Evolutionary conservation across 2,329 filamentous ascomycete species (phyloP), one percentile per base, ranked within the genome.

Genomic region (Trichophyton mentagrophytes): DNA sequence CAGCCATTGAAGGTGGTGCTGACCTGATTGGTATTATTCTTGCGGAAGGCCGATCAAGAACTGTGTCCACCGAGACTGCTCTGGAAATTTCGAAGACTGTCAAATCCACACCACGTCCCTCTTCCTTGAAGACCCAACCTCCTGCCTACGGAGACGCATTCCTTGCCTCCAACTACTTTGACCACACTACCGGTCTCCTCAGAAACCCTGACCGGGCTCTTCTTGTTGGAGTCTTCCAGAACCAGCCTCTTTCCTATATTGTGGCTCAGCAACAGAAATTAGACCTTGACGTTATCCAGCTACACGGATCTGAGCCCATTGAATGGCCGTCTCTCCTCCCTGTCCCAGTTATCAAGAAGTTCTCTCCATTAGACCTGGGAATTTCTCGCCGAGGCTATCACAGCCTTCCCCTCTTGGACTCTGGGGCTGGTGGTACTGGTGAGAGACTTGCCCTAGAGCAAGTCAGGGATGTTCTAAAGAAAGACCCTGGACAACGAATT

Each of bases 1-100:
- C 85, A 64, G 93, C 93, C 15, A 84, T 95, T 55, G 85, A 91
- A 69, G 86, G 90, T 44, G 91, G 91, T 27, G 93, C 93, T 36
- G 91, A 99, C 73, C 79, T 96, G 66, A 84, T 99, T 58, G 93
- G 93, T 64, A 95, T 99, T 68, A 96, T 96, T 61, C 78, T 96
- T 11, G 93, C 93, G 5, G 84, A 88, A 38, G 86, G 88, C 4
- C 83, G 88, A 17, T 90, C 87, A 70, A 86, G 95, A 60, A 88
- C 83, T 67, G 89, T 97, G 17, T 82, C 85, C 1, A 84, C 88
- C 65, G 87, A 95, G 62, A 85, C 85, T 22, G 93, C 90, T 3
- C 75, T 88, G 58, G 82, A 85, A 27, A 97, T 99, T 62, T 93
- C 92, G 1, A 77, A 86, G 58, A 84, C 84, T 2, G 83, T 99